Conservation (phyloP, 164 flowering plant species). For the Akebia trifoliata region DNA sequence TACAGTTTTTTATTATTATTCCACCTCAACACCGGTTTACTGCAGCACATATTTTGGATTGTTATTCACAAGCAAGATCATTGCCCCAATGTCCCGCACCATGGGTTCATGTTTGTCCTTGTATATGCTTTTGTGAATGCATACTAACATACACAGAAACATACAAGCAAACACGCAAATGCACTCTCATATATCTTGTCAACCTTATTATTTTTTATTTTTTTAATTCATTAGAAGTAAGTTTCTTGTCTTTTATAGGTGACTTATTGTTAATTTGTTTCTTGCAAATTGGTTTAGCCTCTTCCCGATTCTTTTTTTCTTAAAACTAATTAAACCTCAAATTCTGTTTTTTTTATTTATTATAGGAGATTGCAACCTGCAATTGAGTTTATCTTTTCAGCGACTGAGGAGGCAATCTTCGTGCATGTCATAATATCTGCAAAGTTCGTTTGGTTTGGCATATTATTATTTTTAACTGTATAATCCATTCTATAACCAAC, state of each 20-base stretch:
- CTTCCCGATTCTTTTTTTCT: neutral
- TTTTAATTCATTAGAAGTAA: neutral
- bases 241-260: neutral
- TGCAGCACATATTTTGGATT: no score
- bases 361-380: constrained; percentile 84
- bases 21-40: no score
- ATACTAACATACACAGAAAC: no score
- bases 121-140: no score
- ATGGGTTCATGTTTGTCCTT: no score
- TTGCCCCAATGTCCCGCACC: no score
- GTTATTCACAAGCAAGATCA: no score
- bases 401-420: constrained; percentile 82
- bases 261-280: neutral
- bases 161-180: no score
- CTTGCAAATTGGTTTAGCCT: neutral
- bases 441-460: constrained; percentile 51
- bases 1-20: no score
- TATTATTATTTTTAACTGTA: constrained; percentile 7
- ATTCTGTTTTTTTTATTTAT: constrained; percentile 12
- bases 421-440: constrained; percentile 82
- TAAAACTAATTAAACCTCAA: neutral
- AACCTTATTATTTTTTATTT: neutral
- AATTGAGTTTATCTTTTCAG: constrained; percentile 82
- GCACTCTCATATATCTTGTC: no score
- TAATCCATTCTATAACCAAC: neutral